Evolutionary conservation across 306 rosid genomes (phyloP).

Genomic region (Medicago arabica): DNA sequence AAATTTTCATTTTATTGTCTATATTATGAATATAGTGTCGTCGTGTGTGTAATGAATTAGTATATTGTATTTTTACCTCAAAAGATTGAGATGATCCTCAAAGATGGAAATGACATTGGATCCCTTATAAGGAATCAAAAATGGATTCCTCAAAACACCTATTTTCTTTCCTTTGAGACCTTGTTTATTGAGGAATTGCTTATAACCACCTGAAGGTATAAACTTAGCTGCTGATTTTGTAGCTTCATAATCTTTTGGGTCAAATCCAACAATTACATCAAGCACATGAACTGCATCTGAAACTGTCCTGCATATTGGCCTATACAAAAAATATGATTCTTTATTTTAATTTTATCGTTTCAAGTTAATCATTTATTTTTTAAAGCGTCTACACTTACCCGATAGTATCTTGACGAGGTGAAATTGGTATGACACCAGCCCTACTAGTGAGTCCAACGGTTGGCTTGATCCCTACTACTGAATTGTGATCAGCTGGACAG

Average conservation of each 20-base stretch:
- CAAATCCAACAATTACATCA: slow-evolving; percentile 71
- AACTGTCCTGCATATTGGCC: slow-evolving; percentile 79
- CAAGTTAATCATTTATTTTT: background rate
- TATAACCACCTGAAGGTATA: slow-evolving; percentile 64
- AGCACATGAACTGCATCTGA: slow-evolving; percentile 79
- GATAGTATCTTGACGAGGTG: slow-evolving; percentile 67
- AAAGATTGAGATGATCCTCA: slow-evolving; percentile 49
- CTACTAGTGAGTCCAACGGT: slow-evolving; percentile 79
- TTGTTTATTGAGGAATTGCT: slow-evolving; percentile 56
- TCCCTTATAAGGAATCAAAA: slow-evolving; percentile 44
- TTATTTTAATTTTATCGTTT: too few relatives aligned
- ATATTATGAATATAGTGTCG: background rate
- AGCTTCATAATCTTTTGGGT: slow-evolving; percentile 61
- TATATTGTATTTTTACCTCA: slow-evolving; percentile 47
- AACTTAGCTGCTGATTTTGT: slow-evolving; percentile 54
- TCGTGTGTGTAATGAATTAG: background rate
- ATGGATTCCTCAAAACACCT: slow-evolving; percentile 66
- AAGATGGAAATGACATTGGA: slow-evolving; percentile 50
- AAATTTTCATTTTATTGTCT: too few relatives aligned
- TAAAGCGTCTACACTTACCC: slow-evolving; percentile 44
- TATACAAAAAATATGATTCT: too few relatives aligned
- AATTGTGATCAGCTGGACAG: slow-evolving; percentile 67
- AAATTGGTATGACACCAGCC: slow-evolving; percentile 63
- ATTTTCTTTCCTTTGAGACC: slow-evolving; percentile 75
- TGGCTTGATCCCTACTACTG: slow-evolving; percentile 75